Evolutionary conservation across 352 stramenopile genomes (phyloP).

Genomic region (Stramenopiles sp.): DNA sequence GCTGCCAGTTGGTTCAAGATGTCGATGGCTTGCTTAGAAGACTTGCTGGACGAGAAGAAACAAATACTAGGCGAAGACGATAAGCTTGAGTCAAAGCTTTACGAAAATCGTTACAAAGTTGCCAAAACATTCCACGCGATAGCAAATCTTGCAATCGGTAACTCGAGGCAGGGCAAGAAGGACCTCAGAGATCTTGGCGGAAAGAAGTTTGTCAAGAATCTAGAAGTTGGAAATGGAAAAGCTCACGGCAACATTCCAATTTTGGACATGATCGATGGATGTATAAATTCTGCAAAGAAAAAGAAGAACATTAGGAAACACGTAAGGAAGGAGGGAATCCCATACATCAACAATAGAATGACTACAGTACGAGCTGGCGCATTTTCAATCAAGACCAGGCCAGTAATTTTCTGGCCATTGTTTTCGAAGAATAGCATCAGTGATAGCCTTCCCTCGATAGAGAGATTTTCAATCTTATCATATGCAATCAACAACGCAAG

Average conservation of each 20-base stretch:
- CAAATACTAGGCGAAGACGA: neutral
- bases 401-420: neutral
- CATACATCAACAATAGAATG: neutral
- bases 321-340: neutral
- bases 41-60: neutral
- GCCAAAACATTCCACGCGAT: neutral
- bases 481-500: neutral
- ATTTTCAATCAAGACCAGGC: neutral
- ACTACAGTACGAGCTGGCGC: neutral
- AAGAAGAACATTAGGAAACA: neutral
- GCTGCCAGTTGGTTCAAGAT: neutral
- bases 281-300: neutral
- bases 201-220: neutral
- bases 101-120: neutral
- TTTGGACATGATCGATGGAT: neutral
- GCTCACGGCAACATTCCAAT: neutral
- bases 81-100: neutral
- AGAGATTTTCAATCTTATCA: neutral
- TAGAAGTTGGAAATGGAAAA: neutral
- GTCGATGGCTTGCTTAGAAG: neutral
- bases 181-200: neutral
- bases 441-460: neutral
- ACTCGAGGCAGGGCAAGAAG: neutral
- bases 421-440: neutral
- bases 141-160: neutral